Evolutionary conservation across 2,329 filamentous ascomycete genomes (phyloP), one percentile per base, ranked within the genome.

Genomic region (Aspergillus amoenus): DNA sequence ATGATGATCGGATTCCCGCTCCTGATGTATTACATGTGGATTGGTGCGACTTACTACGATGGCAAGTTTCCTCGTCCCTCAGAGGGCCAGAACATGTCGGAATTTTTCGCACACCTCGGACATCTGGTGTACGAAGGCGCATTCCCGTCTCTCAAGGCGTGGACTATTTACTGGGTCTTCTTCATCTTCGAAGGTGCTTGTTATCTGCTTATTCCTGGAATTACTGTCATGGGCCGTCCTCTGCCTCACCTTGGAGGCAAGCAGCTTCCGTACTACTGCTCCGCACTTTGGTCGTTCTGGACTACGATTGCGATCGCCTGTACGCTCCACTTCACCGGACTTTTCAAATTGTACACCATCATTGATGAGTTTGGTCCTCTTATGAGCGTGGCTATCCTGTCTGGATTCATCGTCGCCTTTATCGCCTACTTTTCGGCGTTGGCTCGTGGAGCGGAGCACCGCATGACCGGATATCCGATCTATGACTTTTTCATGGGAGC

Each of bases 21-120:
- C 39, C 83, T 99, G 67, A 97, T 97, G 93, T 97, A 91, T 84
- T 97, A 97, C 79, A 96, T 99, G 93, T 97, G 93, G 93, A 88
- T 96, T 74, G 94, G 94, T 50, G 90, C 93, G 34, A 93, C 88
- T 49, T 96, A 93, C 78, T 99, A 97, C 78, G 81, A 91, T 71
- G 93, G 93, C 66, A 87, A 89, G 62, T 81, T 95, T 51, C 94
- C 94, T 15, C 77, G 79, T 43, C 89, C 86, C 1, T 77, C 78
- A 2, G 72, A 84, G 43, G 89, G 84, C 42, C 83, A 96, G 79
- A 87, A 81, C 65, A 84, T 85, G 71, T 64, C 70, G 12, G 87
- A 93, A 17, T 97, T 97, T 72, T 81, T 84, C 54, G 76, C 80
- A 57, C 87, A 96, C 64, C 76, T 97, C 72, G 82, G 78, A 63